phyloP scores from a whole-genome alignment of 1,284 basidiomycete genomes.

The Gastroboletus turbinatus region DNA sequence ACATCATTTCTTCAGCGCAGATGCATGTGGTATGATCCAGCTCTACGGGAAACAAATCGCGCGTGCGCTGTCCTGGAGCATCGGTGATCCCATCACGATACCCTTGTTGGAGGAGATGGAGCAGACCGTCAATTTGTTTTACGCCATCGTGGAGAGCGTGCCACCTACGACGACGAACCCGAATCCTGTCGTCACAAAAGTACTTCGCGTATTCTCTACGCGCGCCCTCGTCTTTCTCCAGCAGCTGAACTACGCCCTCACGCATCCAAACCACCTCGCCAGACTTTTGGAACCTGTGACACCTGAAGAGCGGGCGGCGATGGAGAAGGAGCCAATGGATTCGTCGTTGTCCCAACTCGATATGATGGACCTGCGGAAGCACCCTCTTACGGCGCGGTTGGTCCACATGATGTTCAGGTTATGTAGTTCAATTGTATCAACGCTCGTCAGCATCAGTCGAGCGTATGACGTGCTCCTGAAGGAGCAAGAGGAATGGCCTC shows the following conservation, averaged over 20 bases:
- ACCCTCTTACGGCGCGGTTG: slow-evolving; percentile 69
- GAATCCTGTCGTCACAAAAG: slow-evolving; percentile 51
- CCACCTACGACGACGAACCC: slow-evolving; percentile 39
- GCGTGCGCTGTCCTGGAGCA: slow-evolving; percentile 76
- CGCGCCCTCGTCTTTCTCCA: slow-evolving; percentile 77
- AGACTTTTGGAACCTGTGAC: slow-evolving; percentile 81
- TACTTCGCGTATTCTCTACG: slow-evolving; percentile 66
- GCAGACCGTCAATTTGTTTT: slow-evolving; percentile 74
- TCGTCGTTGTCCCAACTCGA: slow-evolving; percentile 41
- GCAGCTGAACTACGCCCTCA: slow-evolving; percentile 85
- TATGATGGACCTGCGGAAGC: slow-evolving; percentile 57
- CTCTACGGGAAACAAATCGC: slow-evolving; percentile 82
- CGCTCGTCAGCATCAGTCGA: slow-evolving; percentile 69
- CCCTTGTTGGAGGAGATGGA: slow-evolving; percentile 81
- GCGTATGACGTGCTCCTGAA: slow-evolving; percentile 67
- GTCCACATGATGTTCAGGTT: slow-evolving; percentile 70
- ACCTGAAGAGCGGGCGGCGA: slow-evolving; percentile 63
- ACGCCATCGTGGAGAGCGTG: slow-evolving; percentile 58
- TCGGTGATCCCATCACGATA: slow-evolving; percentile 69
- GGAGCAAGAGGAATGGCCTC: slow-evolving; percentile 70
- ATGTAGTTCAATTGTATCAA: slow-evolving; percentile 65
- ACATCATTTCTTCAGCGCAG: slow-evolving; percentile 83
- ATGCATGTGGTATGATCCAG: slow-evolving; percentile 84
- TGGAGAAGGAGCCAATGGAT: slow-evolving; percentile 58
- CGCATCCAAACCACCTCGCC: slow-evolving; percentile 86